Evolutionary conservation across 176 grass and related monocot species (phyloP), one percentile per base, ranked within the genome.

Genomic region (Thalia dealbata): DNA sequence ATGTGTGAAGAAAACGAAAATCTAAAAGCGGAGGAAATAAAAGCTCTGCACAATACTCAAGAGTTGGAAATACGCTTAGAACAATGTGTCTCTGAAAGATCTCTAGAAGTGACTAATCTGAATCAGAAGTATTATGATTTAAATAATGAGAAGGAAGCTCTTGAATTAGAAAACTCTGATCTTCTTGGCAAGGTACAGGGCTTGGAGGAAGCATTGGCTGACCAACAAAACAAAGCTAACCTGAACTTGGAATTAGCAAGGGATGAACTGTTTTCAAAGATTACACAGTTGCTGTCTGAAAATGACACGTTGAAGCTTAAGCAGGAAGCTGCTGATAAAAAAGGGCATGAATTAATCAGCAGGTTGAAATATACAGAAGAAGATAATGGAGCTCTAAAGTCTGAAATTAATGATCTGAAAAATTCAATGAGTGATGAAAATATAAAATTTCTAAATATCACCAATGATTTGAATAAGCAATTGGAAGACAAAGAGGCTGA

Each of bases 61-160:
- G 61, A 75, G 50, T 77, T 50, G 0, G 63, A 79, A 41, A 79
- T 64, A 75, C 26, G 12, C 46, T 21, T 70, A 61, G 71, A 84
- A 69, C 52, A 69, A 70, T 70, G 51, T 54, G 52, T 30, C 23
- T 29, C 61, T 73, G 45, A 75, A 78, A 80, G 75, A 72, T 32
- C 61, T 10, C 70, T 79, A 12, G 72, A 87, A 81, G 79, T 91
- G 79, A 76, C 69, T 69, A 30, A 82, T 76, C 52, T 96, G 80
- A 89, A 83, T 29, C 66, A 72, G 69, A 62, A 85, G 79, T 28
- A 87, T 21, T 82, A 67, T 70, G 79, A 88, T 55, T 45, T 82
- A 80, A 83, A 83, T 76, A 83, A 64, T 10, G 86, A 92, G 71
- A 90, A 86, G 69, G 92, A 90, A 86, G 19, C 75, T 48, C 55